Evolutionary conservation across 495 filamentous ascomycete species (phyloP).

Genomic region (Aspergillus steynii): DNA sequence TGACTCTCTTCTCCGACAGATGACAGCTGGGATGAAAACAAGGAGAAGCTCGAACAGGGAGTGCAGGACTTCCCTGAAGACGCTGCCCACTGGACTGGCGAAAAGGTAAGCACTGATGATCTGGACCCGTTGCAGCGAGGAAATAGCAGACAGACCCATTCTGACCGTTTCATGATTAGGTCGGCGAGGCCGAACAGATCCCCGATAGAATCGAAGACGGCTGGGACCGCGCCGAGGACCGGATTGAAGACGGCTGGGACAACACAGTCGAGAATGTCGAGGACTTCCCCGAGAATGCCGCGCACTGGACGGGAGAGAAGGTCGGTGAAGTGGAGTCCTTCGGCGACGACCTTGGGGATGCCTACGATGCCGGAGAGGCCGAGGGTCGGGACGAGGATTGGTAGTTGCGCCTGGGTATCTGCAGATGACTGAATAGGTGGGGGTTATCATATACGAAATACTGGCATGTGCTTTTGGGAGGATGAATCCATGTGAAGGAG

Average conservation of each 20-base stretch:
- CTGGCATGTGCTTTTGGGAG: too few species aligned
- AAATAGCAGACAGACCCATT: neutral
- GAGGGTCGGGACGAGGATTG: constrained; percentile 27
- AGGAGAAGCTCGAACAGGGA: constrained; percentile 30
- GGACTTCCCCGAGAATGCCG: constrained; percentile 38
- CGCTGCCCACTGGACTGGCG: constrained; percentile 39
- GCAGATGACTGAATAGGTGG: too few species aligned
- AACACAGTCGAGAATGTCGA: constrained; percentile 33
- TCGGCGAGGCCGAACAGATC: constrained; percentile 37
- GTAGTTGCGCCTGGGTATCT: constrained; percentile 10
- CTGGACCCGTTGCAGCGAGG: neutral
- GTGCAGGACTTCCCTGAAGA: constrained; percentile 42
- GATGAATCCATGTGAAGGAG: too few species aligned
- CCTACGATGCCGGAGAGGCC: constrained; percentile 37
- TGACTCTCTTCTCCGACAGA: constrained; percentile 15
- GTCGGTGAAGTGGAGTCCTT: constrained; percentile 42
- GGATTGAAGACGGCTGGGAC: constrained; percentile 32
- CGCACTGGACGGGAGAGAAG: constrained; percentile 37
- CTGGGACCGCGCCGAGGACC: constrained; percentile 28
- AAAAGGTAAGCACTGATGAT: constrained; percentile 26
- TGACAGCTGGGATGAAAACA: constrained; percentile 30
- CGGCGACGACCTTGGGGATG: constrained; percentile 36
- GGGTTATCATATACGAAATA: too few species aligned
- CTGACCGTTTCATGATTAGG: constrained; percentile 13
- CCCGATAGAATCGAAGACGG: constrained; percentile 31